A percentile compares a stretch with the other conserved stretches of the same genome.
phyloP scores from a whole-genome alignment of 305 asterid genomes.

The Solanum hybrid region DNA sequence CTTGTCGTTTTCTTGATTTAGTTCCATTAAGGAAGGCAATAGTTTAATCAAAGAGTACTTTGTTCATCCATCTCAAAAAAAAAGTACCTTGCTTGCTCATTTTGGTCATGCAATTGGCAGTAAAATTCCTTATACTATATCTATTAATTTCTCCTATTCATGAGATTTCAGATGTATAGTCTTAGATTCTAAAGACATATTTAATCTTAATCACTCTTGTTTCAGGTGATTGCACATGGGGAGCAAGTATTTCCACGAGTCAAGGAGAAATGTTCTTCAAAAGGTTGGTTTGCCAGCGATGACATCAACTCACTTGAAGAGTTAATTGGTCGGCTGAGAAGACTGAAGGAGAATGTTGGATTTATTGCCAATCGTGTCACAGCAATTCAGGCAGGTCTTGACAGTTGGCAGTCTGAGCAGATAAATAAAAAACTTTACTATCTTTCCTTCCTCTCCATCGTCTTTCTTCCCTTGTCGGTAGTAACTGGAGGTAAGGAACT shows the following conservation, averaged over 20 bases:
- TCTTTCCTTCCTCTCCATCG: slow-evolving; percentile 89
- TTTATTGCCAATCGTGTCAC: slow-evolving; percentile 84
- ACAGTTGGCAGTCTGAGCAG: slow-evolving; percentile 97
- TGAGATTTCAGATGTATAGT: background rate
- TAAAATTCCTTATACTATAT: background rate
- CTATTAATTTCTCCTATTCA: background rate
- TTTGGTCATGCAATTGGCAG: background rate
- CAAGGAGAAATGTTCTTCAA: slow-evolving; percentile 74
- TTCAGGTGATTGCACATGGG: slow-evolving; percentile 82
- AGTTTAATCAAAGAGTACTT: background rate
- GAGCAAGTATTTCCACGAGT: slow-evolving; percentile 95
- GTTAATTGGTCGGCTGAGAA: slow-evolving; percentile 69
- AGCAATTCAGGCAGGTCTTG: slow-evolving; percentile 89
- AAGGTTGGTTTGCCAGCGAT: slow-evolving; percentile 74
- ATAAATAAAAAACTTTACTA: slow-evolving; percentile 82
- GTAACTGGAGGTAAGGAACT: slow-evolving; percentile 67
- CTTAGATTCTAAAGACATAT: background rate
- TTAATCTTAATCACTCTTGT: background rate
- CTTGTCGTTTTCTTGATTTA: background rate
- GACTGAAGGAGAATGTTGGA: slow-evolving; percentile 88
- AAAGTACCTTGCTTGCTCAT: background rate
- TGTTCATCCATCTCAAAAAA: background rate
- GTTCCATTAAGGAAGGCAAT: background rate
- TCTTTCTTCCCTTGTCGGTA: slow-evolving; percentile 83
- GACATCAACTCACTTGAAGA: slow-evolving; percentile 78